A percentile compares a stretch with the other conserved stretches of the same genome.
phyloP scores from a whole-genome alignment of 495 filamentous ascomycete species.

The Trichoderma reesei region DNA sequence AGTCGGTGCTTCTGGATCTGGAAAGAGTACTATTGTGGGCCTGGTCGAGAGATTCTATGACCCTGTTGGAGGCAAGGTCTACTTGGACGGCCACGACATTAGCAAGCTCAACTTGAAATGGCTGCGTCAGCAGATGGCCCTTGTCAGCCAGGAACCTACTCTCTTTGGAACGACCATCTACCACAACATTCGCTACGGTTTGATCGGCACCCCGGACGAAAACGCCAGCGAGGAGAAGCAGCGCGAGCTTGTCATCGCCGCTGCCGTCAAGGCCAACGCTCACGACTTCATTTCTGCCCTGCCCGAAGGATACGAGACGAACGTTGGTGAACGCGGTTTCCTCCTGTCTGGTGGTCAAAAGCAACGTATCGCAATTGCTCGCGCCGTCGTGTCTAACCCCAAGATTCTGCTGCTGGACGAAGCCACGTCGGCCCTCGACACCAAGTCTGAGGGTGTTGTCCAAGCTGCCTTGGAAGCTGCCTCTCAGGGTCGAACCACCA shows the following conservation, averaged over 20 bases:
- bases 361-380: conserved; percentile 58
- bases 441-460: conserved; percentile 80
- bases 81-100: conserved; percentile 44
- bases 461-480: conserved; percentile 80
- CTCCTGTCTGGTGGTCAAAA: conserved; percentile 55
- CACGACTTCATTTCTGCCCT: conserved; percentile 44
- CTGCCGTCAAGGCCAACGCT: conserved; percentile 52
- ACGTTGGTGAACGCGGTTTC: conserved; percentile 47
- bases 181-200: conserved; percentile 54
- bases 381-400: conserved; percentile 66
- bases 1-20: conserved; percentile 73
- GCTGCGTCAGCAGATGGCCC: conserved; percentile 54
- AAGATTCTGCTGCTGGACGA: conserved; percentile 79
- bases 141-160: conserved; percentile 62
- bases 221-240: conserved; percentile 40
- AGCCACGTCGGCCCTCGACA: conserved; percentile 53
- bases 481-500: conserved; percentile 63
- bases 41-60: conserved; percentile 58
- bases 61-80: conserved; percentile 38
- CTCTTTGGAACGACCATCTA: conserved; percentile 61
- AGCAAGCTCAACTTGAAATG: conserved; percentile 47
- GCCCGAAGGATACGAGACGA: conserved; percentile 49
- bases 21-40: conserved; percentile 88
- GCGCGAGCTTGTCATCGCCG: conserved; percentile 42
- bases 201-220: conserved; percentile 55